These are phyloP conservation scores for Pterocarpus macrocarpus DNA, from an alignment of 306 rosid species.

Conservation along the genomic window DNA sequence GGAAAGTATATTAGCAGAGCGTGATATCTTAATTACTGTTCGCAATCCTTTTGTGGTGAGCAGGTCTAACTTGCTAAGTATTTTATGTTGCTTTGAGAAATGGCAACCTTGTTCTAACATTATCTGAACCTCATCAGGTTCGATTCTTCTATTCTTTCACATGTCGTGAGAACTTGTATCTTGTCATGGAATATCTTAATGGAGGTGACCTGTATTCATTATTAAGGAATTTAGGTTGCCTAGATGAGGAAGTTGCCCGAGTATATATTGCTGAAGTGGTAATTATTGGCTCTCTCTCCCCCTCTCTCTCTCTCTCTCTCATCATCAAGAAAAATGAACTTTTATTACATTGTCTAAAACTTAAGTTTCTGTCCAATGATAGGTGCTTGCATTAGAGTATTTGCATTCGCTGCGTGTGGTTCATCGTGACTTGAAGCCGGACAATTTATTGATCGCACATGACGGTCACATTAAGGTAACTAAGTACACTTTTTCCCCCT, in stretches of 20 bases:
- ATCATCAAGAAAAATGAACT: constrained; percentile 19
- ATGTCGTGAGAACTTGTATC: constrained; percentile 93
- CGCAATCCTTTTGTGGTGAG: constrained; percentile 99
- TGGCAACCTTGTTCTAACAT: constrained; percentile 46
- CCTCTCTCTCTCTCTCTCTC: constrained; percentile 10
- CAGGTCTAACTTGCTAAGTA: constrained; percentile 53
- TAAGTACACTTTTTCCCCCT: neutral
- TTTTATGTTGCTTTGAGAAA: constrained; percentile 41
- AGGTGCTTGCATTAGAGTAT: constrained; percentile 99
- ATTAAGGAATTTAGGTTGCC: constrained; percentile 96
- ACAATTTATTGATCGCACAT: constrained; percentile 95
- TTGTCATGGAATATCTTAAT: constrained; percentile 98
- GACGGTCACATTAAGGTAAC: constrained; percentile 98
- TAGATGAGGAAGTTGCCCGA: constrained; percentile 94
- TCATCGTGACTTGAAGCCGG: constrained; percentile 99
- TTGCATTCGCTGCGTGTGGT: constrained; percentile 90
- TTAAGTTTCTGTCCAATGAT: constrained; percentile 35
- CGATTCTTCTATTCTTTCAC: constrained; percentile 99
- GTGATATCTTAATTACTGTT: constrained; percentile 96
- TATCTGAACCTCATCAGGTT: constrained; percentile 67
- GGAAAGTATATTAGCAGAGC: constrained; percentile 99
- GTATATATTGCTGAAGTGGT: constrained; percentile 99
- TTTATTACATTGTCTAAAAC: constrained; percentile 23
- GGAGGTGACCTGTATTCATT: constrained; percentile 98
- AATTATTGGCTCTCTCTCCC: constrained; percentile 40